Evolutionary conservation across 306 rosid species (phyloP), one percentile per base, ranked within the genome.

Genomic region (Gillenia trifoliata): DNA sequence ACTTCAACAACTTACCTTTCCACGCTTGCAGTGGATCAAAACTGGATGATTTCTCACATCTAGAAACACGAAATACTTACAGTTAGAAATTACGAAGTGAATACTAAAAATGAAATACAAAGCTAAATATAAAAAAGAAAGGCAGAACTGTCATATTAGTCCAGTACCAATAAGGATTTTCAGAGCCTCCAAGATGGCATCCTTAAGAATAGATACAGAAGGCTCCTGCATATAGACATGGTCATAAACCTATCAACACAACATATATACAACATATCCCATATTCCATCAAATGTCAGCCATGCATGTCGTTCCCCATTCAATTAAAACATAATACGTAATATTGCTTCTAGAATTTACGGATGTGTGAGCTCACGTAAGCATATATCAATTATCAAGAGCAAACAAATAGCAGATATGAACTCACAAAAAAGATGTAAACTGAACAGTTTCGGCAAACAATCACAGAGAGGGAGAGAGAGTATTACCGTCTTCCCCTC

Each of bases 401-500:
- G 26, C 59, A 60, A 25, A 28, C 16, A 19, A 49, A 69, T 30
- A 30, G 41, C 20, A 30, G 11, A 19, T 17, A 30, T 16, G 68
- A 29, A 25, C 25, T 28, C 62, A 75, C 40, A 45, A 10, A 64
- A 64, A 59, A 74, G 4, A 16, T 15, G 22, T 33, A 16, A 38
- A 78, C 28, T 71, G 34, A 60, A 30, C 3, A 23, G 1, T 28
- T 36, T 55, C 30, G 49, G 50, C 9, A 73, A 40, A 20, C 7
- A 15, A 65, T 52, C 26, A n/a, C n/a, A 23, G 61, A 49, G 43
- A 40, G 57, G 49, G 63, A 70, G 34, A 76, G 67, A 66, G 71
- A 49, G 38, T 36, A 60, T 29, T 89, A 93, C 98, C 96, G 91
- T 84, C 80, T 85, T 93, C 66, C 98, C 98, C 80, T 91, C 98